phyloP scores from a whole-genome alignment of 768 basidiomycete genomes.

The Lentinula sp. region DNA sequence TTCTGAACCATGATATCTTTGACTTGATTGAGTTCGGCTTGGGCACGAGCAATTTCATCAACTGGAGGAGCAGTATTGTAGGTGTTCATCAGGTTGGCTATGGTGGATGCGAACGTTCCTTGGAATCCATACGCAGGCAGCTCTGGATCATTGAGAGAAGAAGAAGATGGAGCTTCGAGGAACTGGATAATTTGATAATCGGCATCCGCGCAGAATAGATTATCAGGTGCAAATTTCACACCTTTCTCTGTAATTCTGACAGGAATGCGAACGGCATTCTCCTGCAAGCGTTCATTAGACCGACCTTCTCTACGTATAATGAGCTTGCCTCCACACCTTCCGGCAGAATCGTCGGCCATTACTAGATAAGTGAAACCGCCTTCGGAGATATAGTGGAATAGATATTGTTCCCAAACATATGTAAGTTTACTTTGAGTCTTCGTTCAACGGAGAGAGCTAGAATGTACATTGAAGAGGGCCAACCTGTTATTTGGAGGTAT shows the following conservation, averaged over 20 bases:
- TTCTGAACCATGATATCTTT: slow-evolving; percentile 99
- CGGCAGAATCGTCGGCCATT: slow-evolving; percentile 91
- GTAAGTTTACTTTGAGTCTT: slow-evolving; percentile 55
- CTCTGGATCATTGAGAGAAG: slow-evolving; percentile 43
- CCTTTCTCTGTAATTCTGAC: slow-evolving; percentile 77
- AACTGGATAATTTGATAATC: slow-evolving; percentile 35
- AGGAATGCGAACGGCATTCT: slow-evolving; percentile 95
- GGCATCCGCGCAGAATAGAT: neutral
- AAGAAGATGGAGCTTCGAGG: slow-evolving; percentile 55
- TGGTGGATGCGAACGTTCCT: slow-evolving; percentile 62
- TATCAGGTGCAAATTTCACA: slow-evolving; percentile 14
- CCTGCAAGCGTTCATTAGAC: slow-evolving; percentile 28
- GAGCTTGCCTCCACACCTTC: slow-evolving; percentile 48
- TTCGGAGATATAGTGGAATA: slow-evolving; percentile 92
- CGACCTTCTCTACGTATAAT: neutral
- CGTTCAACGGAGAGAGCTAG: neutral
- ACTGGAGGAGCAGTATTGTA: slow-evolving; percentile 86
- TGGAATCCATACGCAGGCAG: slow-evolving; percentile 62
- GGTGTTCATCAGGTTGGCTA: slow-evolving; percentile 73
- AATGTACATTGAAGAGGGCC: slow-evolving; percentile 24
- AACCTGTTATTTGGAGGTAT: slow-evolving; percentile 87
- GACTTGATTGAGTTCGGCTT: slow-evolving; percentile 81
- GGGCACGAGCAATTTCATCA: slow-evolving; percentile 88
- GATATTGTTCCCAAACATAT: slow-evolving; percentile 89
- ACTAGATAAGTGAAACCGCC: slow-evolving; percentile 84